Evolutionary conservation across 768 basidiomycete species (phyloP).

Genomic region (Russula foetens): DNA sequence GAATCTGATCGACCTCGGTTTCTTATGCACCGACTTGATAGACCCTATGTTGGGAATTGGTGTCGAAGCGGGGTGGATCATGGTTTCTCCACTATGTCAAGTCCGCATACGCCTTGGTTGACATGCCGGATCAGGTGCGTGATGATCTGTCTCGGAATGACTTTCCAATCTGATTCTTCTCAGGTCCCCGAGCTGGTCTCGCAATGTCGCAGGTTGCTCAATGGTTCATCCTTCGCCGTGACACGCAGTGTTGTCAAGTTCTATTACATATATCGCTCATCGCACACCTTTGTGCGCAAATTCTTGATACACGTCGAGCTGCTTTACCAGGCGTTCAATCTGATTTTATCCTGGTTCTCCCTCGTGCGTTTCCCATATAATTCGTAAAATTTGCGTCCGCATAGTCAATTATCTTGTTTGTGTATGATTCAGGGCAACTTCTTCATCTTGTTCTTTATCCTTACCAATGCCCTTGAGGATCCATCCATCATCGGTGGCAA

Average conservation of each 20-base stretch:
- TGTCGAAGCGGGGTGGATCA: conserved; percentile 79
- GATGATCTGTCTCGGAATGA: not conserved
- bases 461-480: conserved; percentile 69
- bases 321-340: conserved; percentile 82
- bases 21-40: conserved; percentile 11
- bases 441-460: conserved; percentile 80
- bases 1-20: not conserved
- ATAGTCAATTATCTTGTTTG: not conserved
- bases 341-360: conserved; percentile 90
- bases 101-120: conserved; percentile 84
- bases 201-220: conserved; percentile 93
- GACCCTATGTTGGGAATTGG: conserved; percentile 97
- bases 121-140: conserved; percentile 82
- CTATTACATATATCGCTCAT: conserved; percentile 89
- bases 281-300: conserved; percentile 75
- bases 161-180: not conserved
- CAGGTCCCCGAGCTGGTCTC: conserved; percentile 89
- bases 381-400: not conserved
- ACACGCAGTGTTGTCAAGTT: conserved; percentile 91
- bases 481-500: conserved; percentile 41
- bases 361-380: conserved; percentile 39
- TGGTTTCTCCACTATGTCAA: conserved; percentile 98
- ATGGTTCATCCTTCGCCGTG: conserved; percentile 96
- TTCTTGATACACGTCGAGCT: conserved; percentile 94
- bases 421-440: conserved; percentile 59